Percentiles rank a stretch among this genome's conserved stretches.
Evolutionary conservation across 179 eudicot species (phyloP).

Genomic region (Beta macrorhiza): DNA sequence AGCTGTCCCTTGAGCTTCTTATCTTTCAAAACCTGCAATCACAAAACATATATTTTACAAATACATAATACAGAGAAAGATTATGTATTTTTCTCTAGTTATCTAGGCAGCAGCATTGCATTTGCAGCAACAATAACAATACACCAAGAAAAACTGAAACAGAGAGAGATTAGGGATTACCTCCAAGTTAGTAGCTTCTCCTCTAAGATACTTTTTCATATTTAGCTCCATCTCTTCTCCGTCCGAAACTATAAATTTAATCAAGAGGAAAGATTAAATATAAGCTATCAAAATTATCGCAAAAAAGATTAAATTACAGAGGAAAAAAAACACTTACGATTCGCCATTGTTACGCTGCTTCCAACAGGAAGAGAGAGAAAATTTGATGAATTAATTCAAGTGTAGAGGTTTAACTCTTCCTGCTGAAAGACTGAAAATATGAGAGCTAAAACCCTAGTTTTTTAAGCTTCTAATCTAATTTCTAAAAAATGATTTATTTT

Average conservation of each 20-base stretch:
- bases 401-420: too few relatives aligned
- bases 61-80: not conserved
- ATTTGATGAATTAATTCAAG: too few relatives aligned
- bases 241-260: conserved; percentile 38
- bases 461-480: too few relatives aligned
- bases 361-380: too few relatives aligned
- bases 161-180: conserved; percentile 33
- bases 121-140: not conserved
- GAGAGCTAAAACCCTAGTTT: too few relatives aligned
- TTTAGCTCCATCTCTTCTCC: conserved; percentile 48
- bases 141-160: not conserved
- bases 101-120: not conserved
- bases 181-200: conserved; percentile 68
- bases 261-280: not conserved
- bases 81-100: too few relatives aligned
- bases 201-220: conserved; percentile 76
- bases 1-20: conserved; percentile 90
- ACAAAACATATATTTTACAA: not conserved
- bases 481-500: too few relatives aligned
- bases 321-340: too few relatives aligned
- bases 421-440: too few relatives aligned
- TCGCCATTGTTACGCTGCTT: too few relatives aligned
- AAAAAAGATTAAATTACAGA: too few relatives aligned
- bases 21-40: conserved; percentile 61
- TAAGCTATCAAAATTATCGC: too few relatives aligned